Evolutionary conservation across 352 stramenopile species (phyloP).

Genomic region (Peronospora farinosa): DNA sequence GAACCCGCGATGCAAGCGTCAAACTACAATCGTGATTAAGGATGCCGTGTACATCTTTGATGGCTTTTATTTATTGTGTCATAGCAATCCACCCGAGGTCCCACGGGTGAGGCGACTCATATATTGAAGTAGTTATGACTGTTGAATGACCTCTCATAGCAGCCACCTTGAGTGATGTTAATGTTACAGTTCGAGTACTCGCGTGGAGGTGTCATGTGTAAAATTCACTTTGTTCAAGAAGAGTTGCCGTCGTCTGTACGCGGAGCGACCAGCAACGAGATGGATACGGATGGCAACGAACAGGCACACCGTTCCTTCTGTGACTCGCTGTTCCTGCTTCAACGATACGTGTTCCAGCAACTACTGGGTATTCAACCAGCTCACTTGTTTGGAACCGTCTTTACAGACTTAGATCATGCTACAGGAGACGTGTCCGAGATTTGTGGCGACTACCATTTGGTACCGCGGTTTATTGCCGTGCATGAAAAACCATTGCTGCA

Average conservation of each 20-base stretch:
- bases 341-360: constrained; percentile 71
- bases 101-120: constrained; percentile 37
- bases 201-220: constrained; percentile 70
- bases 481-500: constrained; percentile 60
- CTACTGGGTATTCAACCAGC: constrained; percentile 64
- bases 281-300: constrained; percentile 21
- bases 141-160: not conserved
- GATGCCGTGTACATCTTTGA: constrained; percentile 74
- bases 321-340: constrained; percentile 55
- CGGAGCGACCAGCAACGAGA: constrained; percentile 17
- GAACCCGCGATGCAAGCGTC: constrained; percentile 63
- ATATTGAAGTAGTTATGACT: not conserved
- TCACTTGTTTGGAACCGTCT: constrained; percentile 66
- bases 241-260: constrained; percentile 49
- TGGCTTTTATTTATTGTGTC: constrained; percentile 79
- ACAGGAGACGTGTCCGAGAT: constrained; percentile 52
- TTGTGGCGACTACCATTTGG: constrained; percentile 72
- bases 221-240: constrained; percentile 59
- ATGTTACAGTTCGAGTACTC: constrained; percentile 74
- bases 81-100: constrained; percentile 46
- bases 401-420: constrained; percentile 42
- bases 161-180: constrained; percentile 3
- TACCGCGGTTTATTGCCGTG: constrained; percentile 75
- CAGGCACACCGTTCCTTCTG: constrained; percentile 35
- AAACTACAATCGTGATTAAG: constrained; percentile 66